These are phyloP conservation scores for Prosopis cineraria DNA, from an alignment of 306 rosid genomes.

Conservation along the genomic window DNA sequence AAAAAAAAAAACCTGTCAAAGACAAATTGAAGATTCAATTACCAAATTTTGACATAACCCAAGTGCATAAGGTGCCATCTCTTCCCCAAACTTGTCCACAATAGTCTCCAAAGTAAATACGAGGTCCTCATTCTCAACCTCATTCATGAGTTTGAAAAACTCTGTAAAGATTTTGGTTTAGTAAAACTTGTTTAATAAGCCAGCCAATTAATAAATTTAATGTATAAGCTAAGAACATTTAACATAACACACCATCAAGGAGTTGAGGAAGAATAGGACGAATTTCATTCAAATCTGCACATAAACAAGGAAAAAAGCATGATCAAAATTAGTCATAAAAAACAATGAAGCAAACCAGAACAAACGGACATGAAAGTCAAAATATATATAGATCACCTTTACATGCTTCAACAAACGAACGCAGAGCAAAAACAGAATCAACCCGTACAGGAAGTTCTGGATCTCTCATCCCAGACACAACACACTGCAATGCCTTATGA, in stretches of 20 bases:
- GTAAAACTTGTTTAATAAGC: slow-evolving; percentile 30
- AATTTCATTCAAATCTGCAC: slow-evolving; percentile 89
- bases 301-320: neutral
- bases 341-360: neutral
- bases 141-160: slow-evolving; percentile 96
- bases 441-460: slow-evolving; percentile 96
- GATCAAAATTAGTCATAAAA: neutral
- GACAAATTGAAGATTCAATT: slow-evolving; percentile 22
- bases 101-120: slow-evolving; percentile 96
- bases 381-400: slow-evolving; percentile 48
- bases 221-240: slow-evolving; percentile 6
- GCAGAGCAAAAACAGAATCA: slow-evolving; percentile 96
- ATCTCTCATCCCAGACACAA: slow-evolving; percentile 88
- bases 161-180: slow-evolving; percentile 47
- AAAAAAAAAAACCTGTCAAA: neutral
- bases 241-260: slow-evolving; percentile 75
- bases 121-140: slow-evolving; percentile 98
- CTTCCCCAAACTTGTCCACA: slow-evolving; percentile 98
- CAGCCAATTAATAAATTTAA: slow-evolving; percentile 22
- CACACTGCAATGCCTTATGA: slow-evolving; percentile 85
- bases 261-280: slow-evolving; percentile 97
- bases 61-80: slow-evolving; percentile 98
- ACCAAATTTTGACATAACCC: slow-evolving; percentile 96
- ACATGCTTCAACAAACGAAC: slow-evolving; percentile 97
- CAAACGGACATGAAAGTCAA: neutral